A percentile compares a stretch with the other conserved stretches of the same genome.
These are phyloP conservation scores for Penicillium mononematosum DNA, from an alignment of 495 filamentous ascomycete genomes.

Conservation along the genomic window DNA sequence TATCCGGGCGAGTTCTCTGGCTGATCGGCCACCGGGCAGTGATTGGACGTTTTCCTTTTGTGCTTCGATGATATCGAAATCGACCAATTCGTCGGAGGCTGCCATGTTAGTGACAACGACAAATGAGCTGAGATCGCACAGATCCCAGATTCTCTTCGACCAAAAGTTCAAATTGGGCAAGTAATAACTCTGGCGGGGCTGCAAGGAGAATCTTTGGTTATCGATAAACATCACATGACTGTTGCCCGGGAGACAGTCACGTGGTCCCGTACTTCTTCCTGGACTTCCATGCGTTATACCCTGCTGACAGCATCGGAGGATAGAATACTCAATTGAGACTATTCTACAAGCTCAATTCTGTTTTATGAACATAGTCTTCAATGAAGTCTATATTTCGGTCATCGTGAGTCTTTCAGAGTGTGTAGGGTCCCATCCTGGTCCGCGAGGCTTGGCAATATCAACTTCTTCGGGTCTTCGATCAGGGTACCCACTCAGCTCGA, in stretches of 20 bases:
- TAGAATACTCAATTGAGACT: neutral
- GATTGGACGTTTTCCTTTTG: slow-evolving; percentile 98
- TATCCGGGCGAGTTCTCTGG: slow-evolving; percentile 80
- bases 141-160: slow-evolving; percentile 9
- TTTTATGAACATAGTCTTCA: neutral
- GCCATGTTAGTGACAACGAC: slow-evolving; percentile 43
- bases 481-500: neutral
- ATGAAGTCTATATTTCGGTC: neutral
- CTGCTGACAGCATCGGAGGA: neutral
- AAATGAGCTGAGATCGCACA: slow-evolving; percentile 7
- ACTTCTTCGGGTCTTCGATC: slow-evolving; percentile 6
- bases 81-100: slow-evolving; percentile 61
- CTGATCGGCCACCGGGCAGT: slow-evolving; percentile 85
- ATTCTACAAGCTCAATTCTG: neutral
- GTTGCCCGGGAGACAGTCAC: slow-evolving; percentile 39
- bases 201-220: slow-evolving; percentile 30
- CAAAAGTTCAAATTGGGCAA: slow-evolving; percentile 2
- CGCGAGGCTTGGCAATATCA: slow-evolving; percentile 10
- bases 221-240: slow-evolving; percentile 45
- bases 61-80: slow-evolving; percentile 93
- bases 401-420: neutral
- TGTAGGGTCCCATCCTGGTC: neutral
- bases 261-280: slow-evolving; percentile 20
- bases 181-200: slow-evolving; percentile 8
- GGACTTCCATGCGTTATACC: neutral